Conservation (phyloP, 345 rosid species). For the Euclidium syriacum region DNA sequence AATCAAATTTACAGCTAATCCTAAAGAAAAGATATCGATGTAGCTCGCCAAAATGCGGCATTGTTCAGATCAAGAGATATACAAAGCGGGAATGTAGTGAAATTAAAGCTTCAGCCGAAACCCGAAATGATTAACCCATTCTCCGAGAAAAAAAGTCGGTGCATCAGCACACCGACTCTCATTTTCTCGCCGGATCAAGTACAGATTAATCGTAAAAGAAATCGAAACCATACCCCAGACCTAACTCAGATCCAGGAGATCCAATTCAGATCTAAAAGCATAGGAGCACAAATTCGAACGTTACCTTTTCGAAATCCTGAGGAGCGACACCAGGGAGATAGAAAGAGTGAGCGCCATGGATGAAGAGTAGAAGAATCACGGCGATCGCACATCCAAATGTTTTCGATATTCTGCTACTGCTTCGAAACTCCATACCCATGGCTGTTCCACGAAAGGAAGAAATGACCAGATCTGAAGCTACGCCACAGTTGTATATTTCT, state of each 20-base stretch:
- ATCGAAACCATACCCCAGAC: neutral
- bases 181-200: neutral
- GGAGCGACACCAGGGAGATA: conserved; percentile 99
- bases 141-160: conserved; percentile 1
- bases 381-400: conserved; percentile 24
- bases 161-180: conserved; percentile 15
- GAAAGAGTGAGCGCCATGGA: conserved; percentile 65
- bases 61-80: conserved; percentile 19
- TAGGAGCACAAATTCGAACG: neutral
- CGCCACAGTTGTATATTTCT: conserved; percentile 10
- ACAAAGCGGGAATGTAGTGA: neutral
- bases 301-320: conserved; percentile 80
- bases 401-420: conserved; percentile 25
- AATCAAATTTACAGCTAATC: neutral
- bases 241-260: conserved; percentile 16
- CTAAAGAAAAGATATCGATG: neutral
- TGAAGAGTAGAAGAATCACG: conserved; percentile 36
- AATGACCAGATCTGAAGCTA: conserved; percentile 30
- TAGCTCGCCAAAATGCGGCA: conserved; percentile 11
- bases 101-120: conserved; percentile 1
- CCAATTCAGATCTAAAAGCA: conserved; percentile 26
- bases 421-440: conserved; percentile 41
- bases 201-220: neutral
- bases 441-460: conserved; percentile 12
- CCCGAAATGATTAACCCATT: neutral